Percentiles rank a stretch among this genome's conserved stretches.
These are phyloP conservation scores for Pilatotrama ljubarskyi DNA, from an alignment of 768 basidiomycete species.

Conservation along the genomic window DNA sequence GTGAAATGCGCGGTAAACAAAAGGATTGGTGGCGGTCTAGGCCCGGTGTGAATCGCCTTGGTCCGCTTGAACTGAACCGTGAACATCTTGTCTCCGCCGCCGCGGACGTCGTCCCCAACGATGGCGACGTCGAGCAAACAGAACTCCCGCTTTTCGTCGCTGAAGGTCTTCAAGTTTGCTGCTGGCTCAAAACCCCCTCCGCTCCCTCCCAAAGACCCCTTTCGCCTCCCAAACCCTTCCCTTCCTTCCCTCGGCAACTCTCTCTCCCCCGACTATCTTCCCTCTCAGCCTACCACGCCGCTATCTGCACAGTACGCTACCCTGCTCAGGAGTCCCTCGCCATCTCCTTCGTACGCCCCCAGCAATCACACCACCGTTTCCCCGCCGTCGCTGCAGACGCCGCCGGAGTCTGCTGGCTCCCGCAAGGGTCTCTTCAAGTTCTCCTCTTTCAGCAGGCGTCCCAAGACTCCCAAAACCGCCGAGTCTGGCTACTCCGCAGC, in stretches of 20 bases:
- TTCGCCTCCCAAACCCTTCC: constrained; percentile 43
- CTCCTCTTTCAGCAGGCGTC: constrained; percentile 34
- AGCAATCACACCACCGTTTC: constrained; percentile 21
- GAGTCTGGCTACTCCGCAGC: constrained; percentile 16
- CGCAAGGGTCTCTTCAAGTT: constrained; percentile 41
- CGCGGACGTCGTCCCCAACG: constrained; percentile 19
- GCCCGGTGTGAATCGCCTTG: constrained; percentile 4
- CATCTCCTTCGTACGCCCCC: constrained; percentile 28
- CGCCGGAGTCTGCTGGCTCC: constrained; percentile 26
- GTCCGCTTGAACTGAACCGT: constrained; percentile 3
- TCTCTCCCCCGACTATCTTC: constrained; percentile 44
- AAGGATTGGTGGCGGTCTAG: not conserved
- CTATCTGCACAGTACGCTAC: constrained; percentile 32
- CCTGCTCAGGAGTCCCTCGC: constrained; percentile 31
- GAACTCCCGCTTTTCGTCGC: constrained; percentile 42
- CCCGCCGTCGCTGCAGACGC: constrained; percentile 23
- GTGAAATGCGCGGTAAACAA: not conserved
- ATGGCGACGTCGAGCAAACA: constrained; percentile 31
- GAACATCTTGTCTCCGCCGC: constrained; percentile 16
- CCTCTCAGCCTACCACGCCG: constrained; percentile 28
- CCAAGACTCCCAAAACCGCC: constrained; percentile 35
- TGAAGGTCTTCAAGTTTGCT: constrained; percentile 45
- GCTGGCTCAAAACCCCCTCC: constrained; percentile 46
- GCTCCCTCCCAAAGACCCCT: constrained; percentile 64
- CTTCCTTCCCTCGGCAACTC: constrained; percentile 47